Base-by-base conservation (phyloP, 2,329 filamentous ascomycete genomes). In the Penicillium capsulatum region DNA sequence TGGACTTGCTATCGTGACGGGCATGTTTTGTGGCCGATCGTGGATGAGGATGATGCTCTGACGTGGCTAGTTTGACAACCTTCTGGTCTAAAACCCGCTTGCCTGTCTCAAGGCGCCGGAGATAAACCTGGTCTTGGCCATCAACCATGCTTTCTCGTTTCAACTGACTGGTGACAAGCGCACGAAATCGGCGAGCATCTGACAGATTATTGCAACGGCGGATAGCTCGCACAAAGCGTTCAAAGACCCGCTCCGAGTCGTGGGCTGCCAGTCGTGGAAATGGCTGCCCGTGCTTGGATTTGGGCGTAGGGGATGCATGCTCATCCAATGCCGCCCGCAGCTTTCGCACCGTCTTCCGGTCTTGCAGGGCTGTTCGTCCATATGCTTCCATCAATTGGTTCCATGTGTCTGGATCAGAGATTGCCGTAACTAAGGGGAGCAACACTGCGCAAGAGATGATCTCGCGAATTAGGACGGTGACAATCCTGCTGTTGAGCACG, bases 371-470 rank as follows among this genome's bases (percentile, higher is more conserved):
- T 17, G 84, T 84, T 34, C 86, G 82, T 13, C 89, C 82, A 65
- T 84, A 88, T 40, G 83, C 90, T 65, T 97, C 91, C 75, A 97
- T 88, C 44, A 95, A 67, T 63, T 96, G 90, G 57, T 98, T 97
- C 91, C 91, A 98, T 7, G 85, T 94, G 68, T 98, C 94, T 1
- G 94, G 90, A 53, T 98, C 91, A 4, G 86, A 80, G 13, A 98
- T 71, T 46, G 89, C 72, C 54, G 84, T 81, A 59, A 96, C 75
- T 15, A 94, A 70, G 1, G 92, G 92, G 29, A 81, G 82, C 26
- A 98, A 71, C 27, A 98, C 83, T n/a, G 88, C 87, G 64, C 92
- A 96, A 15, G 88, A 76, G n/a, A 96, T 80, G 45, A 98, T 83
- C 68, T 98, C 94, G 53, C 86, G 82, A 44, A 96, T 77, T 38